phyloP scores from a whole-genome alignment of 495 filamentous ascomycete species.

The Oidiodendron maius region DNA sequence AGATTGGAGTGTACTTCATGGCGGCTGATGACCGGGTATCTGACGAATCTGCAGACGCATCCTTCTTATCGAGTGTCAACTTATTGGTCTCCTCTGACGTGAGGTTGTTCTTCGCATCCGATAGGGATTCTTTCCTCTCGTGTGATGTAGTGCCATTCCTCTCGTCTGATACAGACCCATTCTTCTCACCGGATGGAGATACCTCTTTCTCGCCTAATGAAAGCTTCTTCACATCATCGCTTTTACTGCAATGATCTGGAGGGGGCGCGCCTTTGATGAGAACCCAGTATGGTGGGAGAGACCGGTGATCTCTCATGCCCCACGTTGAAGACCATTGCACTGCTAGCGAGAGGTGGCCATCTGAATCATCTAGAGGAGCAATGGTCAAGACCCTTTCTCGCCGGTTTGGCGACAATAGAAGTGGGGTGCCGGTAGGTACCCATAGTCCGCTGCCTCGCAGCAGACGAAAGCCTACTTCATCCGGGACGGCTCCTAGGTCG shows the following conservation, averaged over 20 bases:
- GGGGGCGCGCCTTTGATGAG: slow-evolving; percentile 10
- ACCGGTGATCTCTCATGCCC: slow-evolving; percentile 45
- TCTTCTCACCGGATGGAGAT: neutral
- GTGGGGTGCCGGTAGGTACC: slow-evolving; percentile 54
- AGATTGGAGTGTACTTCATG: neutral
- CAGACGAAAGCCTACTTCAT: slow-evolving; percentile 51
- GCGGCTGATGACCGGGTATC: too few species aligned
- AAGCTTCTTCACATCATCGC: neutral
- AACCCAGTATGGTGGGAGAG: slow-evolving; percentile 56
- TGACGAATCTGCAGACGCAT: too few species aligned
- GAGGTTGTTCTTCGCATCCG: slow-evolving; percentile 12
- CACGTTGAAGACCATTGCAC: slow-evolving; percentile 50
- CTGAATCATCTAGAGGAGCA: slow-evolving; percentile 52
- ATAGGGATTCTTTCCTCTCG: neutral
- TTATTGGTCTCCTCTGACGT: slow-evolving; percentile 4
- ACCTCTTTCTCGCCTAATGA: slow-evolving; percentile 1
- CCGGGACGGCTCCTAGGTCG: slow-evolving; percentile 56
- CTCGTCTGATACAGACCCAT: neutral
- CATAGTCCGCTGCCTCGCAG: slow-evolving; percentile 53
- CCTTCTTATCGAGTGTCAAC: too few species aligned
- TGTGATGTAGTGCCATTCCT: neutral
- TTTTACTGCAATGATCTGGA: neutral
- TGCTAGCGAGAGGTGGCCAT: slow-evolving; percentile 54
- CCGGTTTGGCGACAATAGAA: slow-evolving; percentile 49
- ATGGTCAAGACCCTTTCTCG: slow-evolving; percentile 48